Base-by-base conservation (phyloP, 345 rosid genomes). In the Moricandia arvensis region DNA sequence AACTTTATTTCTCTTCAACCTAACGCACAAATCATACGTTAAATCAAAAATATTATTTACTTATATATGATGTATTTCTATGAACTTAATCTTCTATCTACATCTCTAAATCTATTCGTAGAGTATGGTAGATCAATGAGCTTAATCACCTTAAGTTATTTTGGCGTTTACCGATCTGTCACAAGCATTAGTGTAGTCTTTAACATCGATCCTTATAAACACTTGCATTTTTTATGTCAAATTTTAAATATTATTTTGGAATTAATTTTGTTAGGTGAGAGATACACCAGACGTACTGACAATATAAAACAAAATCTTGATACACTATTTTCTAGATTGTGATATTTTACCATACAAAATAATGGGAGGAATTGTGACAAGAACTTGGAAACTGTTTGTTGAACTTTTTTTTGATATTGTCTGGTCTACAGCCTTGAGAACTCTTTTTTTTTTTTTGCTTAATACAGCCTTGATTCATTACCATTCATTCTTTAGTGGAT, bases 291-390 rank as follows among this genome's bases (percentile, higher is more conserved):
- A 74, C 26, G 66, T 41, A 54, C 59, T 49, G 57, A 49, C 57
- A 49, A 49, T 49, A 49, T 49, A 49, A 49, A 49, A 49, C 24
- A 68, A 60, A 47, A 16, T 21, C 8, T 60, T 55, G 31, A 60
- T 60, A 12, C 11, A 16, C 54, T 67, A 16, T 59, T 34, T 47
- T 68, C 12, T 11, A 24, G 57, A 68, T 34, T 62, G 68, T 61
- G 79, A 68, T 75, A 49, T 75, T 61, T 60, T 61, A 67, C 68
- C 79, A 47, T 16, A 60, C 30, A 59, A 47, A 29, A 6, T 33
- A 49, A 59, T 35, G 41, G 3, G 17, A 13, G 16, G 10, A 65
- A 30, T 37, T 74, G 34, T n/a, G 59, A 74, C 35, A 55, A 11
- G 17, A 35, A 41, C 18, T 35, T 66, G 49, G 15, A 21, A 67